Evolutionary conservation across 2,329 filamentous ascomycete genomes (phyloP), one percentile per base, ranked within the genome.

Genomic region (Metarhizium sp.): DNA sequence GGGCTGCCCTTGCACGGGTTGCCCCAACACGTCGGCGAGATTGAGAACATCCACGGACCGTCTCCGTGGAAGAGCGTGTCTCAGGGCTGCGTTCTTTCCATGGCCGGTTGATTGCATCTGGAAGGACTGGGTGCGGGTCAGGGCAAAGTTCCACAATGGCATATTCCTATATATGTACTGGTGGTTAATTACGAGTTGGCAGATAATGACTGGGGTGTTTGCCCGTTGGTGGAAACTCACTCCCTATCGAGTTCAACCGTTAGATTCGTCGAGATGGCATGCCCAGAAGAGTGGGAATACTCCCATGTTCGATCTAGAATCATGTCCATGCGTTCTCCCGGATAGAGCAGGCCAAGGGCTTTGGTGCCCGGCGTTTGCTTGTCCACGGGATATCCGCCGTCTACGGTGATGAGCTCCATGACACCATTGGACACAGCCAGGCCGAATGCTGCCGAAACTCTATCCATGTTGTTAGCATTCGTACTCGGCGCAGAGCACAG

Each of bases 281-380:
- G 20, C 30, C 7, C n/a, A 18, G 14, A 8, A 36, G n/a, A n/a
- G 29, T 3, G 18, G 8, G 18, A 16, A 32, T 36, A 34, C 13
- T 6, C 3, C 29, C n/a, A 29, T 14, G 20, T 34, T 18, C 49
- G 50, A 42, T 59, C 52, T 13, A 60, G 13, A 36, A 60, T 18
- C 8, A 59, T n/a, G 48, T 63, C 61, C 18, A 63, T 57, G 16
- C 61, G 57, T 51, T 63, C 59, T 25, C 61, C 61, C 2, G 61
- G 61, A 42, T 62, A 60, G 38, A 63, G 32, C 3, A 62, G 54
- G 13, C 61, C 61, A 29, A 63, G 38, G 6, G 59, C 53, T 2
- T 40, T 50, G 13, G 56, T 57, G 16, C 52, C 42, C 36, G 59
- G 56, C 4, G 61, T 61, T 32, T 54, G 40, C 5, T 51, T 29